phyloP scores from a whole-genome alignment of 495 filamentous ascomycete species.

The Aspergillus funiculosus region DNA sequence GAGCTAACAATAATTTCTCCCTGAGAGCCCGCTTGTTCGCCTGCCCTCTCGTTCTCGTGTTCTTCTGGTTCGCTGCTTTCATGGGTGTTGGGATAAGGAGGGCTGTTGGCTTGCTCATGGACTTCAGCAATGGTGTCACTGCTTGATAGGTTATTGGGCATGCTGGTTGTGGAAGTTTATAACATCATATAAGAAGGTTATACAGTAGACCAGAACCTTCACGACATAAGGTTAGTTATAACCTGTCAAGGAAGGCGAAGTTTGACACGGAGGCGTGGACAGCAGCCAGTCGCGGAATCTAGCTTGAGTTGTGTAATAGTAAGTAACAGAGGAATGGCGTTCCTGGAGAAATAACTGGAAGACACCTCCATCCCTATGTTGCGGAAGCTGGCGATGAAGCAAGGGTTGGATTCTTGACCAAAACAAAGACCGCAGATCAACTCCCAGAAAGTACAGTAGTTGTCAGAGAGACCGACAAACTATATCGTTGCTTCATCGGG shows the following conservation, averaged over 20 bases:
- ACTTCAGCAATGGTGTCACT: constrained; percentile 1
- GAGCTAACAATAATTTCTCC: neutral
- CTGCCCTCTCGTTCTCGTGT: constrained; percentile 7
- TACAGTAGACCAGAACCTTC: no score
- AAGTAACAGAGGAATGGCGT: no score
- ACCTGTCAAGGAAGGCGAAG: no score
- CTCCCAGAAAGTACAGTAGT: neutral
- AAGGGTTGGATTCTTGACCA: constrained; percentile 2
- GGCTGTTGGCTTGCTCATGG: neutral
- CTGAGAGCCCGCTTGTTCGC: constrained; percentile 6
- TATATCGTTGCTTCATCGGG: no score
- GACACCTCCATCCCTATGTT: no score
- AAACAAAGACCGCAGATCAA: neutral
- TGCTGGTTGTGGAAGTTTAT: neutral
- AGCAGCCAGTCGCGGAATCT: no score
- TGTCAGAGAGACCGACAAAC: neutral
- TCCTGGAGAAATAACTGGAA: no score
- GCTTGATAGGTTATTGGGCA: constrained; percentile 3
- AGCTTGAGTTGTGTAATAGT: no score
- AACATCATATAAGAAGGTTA: no score
- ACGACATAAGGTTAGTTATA: no score
- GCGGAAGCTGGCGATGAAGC: neutral
- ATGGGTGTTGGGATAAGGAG: neutral
- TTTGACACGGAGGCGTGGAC: no score
- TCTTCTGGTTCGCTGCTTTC: neutral